Evolutionary conservation across 345 rosid species (phyloP), one percentile per base, ranked within the genome.

Genomic region (Arabis alpina): DNA sequence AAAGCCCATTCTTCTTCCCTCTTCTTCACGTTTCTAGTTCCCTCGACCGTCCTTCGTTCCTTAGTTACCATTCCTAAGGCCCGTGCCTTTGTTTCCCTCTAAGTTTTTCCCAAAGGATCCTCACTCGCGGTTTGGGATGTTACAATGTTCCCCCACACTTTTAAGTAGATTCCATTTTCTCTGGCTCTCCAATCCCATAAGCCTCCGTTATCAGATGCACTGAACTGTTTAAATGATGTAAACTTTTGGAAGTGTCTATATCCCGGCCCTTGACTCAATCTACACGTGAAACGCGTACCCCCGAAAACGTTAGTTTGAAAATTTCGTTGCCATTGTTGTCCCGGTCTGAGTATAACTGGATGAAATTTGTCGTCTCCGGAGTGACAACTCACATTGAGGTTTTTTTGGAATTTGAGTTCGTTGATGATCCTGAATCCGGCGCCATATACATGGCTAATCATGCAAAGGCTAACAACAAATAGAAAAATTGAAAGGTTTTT

Each of bases 121-220:
- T n/a, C n/a, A n/a, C n/a, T n/a, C n/a, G n/a, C n/a, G n/a, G n/a
- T n/a, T n/a, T n/a, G n/a, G n/a, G n/a, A n/a, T n/a, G n/a, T n/a
- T n/a, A n/a, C n/a, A 7, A 2, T 8, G 40, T 7, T 3, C 0
- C 40, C 40, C 10, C 40, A 8, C 3, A 36, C 9, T 8, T 36
- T n/a, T 1, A 64, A 25, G n/a, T 65, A 51, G 15, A 68, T 45
- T 0, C 64, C 72, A 23, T 68, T 7, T 42, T 61, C 75, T 61
- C 75, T 61, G 1, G 75, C 68, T 43, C 68, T 71, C 75, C 75
- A 71, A n/a, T 71, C 62, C 75, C 75, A 71, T 8, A 52, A 0
- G 54, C 54, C 68, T 42, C 75, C 68, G 0, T 0, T 10, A 34
- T 71, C 75, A 0, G 19, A 0, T 0, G 2, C 1, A 61, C 48